Conservation (phyloP, 495 filamentous ascomycete species). For the Penicillium bovifimosum region DNA sequence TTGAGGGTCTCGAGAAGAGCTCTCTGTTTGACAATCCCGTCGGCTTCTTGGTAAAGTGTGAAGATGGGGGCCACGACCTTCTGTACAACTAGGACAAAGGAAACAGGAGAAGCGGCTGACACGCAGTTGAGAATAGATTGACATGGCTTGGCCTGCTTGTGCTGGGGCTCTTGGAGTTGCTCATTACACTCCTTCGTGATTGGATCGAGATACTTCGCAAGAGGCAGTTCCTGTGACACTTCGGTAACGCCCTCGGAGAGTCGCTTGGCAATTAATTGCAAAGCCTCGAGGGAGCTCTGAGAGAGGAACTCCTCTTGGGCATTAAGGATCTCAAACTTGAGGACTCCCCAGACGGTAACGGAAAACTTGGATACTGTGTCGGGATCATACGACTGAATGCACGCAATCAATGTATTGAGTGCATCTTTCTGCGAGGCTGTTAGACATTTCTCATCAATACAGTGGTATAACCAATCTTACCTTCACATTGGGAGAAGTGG, state of each 20-base stretch:
- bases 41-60: conserved; percentile 58
- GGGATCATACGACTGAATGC: conserved; percentile 54
- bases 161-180: conserved; percentile 67
- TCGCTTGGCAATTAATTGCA: conserved; percentile 52
- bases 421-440: conserved; percentile 56
- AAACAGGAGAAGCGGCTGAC: conserved; percentile 49
- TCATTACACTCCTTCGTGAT: conserved; percentile 68
- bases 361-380: conserved; percentile 63
- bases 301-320: conserved; percentile 67
- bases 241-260: conserved; percentile 50
- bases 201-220: conserved; percentile 57
- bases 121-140: conserved; percentile 57
- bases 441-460: conserved; percentile 14
- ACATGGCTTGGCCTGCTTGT: conserved; percentile 66
- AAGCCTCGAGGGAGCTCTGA: conserved; percentile 50
- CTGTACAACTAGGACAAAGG: conserved; percentile 51
- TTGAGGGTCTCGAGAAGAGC: conserved; percentile 61
- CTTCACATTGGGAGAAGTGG: conserved; percentile 69
- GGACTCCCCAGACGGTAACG: conserved; percentile 63
- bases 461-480: conserved; percentile 25
- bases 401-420: conserved; percentile 59
- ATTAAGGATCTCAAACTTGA: conserved; percentile 75
- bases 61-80: conserved; percentile 55
- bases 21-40: conserved; percentile 60
- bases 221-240: conserved; percentile 44